Conservation (phyloP, 805 yeast species). For the Yarrowia sp. region DNA sequence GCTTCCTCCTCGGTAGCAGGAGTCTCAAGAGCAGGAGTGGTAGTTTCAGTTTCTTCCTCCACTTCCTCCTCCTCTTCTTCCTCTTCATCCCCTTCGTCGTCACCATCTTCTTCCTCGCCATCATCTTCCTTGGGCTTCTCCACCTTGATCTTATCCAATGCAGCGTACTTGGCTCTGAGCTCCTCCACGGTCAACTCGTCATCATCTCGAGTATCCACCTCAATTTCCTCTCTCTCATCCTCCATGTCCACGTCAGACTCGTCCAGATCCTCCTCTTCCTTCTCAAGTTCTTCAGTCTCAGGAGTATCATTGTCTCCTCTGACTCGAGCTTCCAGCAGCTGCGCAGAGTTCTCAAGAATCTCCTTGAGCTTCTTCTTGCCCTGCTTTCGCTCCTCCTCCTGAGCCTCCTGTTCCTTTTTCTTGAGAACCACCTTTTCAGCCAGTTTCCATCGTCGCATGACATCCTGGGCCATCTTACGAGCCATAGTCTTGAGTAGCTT, state of each 20-base stretch:
- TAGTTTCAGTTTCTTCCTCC: not conserved
- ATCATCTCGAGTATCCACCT: conserved; percentile 53
- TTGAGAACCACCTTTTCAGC: conserved; percentile 82
- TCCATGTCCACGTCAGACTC: conserved; percentile 54
- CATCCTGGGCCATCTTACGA: conserved; percentile 81
- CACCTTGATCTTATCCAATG: conserved; percentile 49
- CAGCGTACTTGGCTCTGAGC: conserved; percentile 62
- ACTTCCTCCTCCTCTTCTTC: conserved; percentile 5
- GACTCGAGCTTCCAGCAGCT: conserved; percentile 80
- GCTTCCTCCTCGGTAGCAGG: conserved; percentile 9
- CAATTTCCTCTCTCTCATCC: conserved; percentile 45
- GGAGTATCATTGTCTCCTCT: conserved; percentile 44
- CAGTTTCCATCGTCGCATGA: conserved; percentile 86
- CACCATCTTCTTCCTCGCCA: conserved; percentile 41
- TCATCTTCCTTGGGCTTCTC: conserved; percentile 44
- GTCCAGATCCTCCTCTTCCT: conserved; percentile 38
- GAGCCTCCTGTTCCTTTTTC: conserved; percentile 66
- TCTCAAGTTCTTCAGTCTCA: conserved; percentile 53
- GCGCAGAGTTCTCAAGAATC: conserved; percentile 90
- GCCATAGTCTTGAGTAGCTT: conserved; percentile 73
- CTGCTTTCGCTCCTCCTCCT: conserved; percentile 75
- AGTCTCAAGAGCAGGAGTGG: conserved; percentile 11
- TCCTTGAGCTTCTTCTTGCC: conserved; percentile 88
- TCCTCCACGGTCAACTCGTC: conserved; percentile 62
- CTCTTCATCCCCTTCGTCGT: conserved; percentile 13